Evolutionary conservation across 2,329 filamentous ascomycete genomes (phyloP), one percentile per base, ranked within the genome.

Genomic region (Neospermospora avenae): DNA sequence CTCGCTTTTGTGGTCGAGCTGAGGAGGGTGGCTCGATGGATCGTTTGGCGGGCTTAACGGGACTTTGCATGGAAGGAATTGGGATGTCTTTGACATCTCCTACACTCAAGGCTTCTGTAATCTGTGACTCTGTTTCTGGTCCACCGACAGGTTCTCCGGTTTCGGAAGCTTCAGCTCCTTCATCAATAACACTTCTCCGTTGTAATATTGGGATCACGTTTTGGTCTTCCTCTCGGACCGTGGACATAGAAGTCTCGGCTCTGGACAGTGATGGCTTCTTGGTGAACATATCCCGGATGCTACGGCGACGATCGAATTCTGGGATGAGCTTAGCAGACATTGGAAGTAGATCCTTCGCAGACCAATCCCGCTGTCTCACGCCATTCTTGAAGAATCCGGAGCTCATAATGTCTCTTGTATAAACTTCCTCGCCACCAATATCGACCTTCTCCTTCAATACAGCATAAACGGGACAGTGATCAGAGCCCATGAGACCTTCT

Each of bases 381-480:
- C 91, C 91, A 49, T 84, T 73, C 49, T 81, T 74, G 72, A 96
- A 96, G 73, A 89, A 83, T 8, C 85, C 89, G 1, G 90, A 88
- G 67, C 95, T 97, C 81, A 97, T 84, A 54, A 95, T 73, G 70
- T 97, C 91, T 28, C 80, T 74, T 2, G 91, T 77, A 66, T 86
- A 73, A 2, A 81, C 72, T 48, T 83, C 74, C 46, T 77, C 69
- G 0, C 77, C 81, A 14, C 80, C 74, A 5, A 82, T 66, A 0
- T 70, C 69, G 1, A 96, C 83, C 2, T 70, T 77, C 37, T 93
- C 84, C 18, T 86, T 84, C 24, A 96, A 78, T 2, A 83, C 81
- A 0, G 87, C 91, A 73, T 89, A 98, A 1, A 98, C 93, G 0
- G 95, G 95, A 69, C 95, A 99, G 74, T 99, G 95, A 71, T 99